Base-by-base conservation (phyloP, 768 basidiomycete species). In the Kwoniella heveanensis region DNA sequence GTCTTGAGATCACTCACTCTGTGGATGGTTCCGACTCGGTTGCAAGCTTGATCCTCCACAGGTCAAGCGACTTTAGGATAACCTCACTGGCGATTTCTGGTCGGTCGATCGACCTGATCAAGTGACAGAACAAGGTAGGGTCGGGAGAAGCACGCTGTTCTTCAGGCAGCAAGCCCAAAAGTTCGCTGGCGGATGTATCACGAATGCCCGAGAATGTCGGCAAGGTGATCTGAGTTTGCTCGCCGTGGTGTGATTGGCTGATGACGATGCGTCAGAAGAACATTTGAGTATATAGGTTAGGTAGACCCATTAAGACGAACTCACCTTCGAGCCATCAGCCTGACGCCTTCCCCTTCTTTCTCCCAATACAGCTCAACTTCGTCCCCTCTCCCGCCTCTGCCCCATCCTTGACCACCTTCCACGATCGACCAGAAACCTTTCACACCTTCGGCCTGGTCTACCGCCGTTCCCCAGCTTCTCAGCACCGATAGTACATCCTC, bases 11-110 rank as follows among this genome's bases (percentile, higher is more conserved):
- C 3, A 57, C 84, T 37, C 79, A 81, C 51, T 82, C 82, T 21
- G 63, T 53, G 1, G 62, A 64, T 12, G 67, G 64, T 17, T 75
- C 68, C 25, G 32, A 47, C 2, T 48, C 61, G 4, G 66, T 65
- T 30, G 78, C 62, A 76, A 84, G 81, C 53, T 82, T 73, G 47
- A 82, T 72, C 65, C 84, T 85, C 77, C 94, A 91, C 2, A 82
- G 82, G 69, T 91, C 89, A 4, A 98, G 82, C 30, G 90, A 81
- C 64, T 82, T 83, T 13, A 94, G 84, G 66, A 96, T 91, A 4
- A 96, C 61, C 36, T 85, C 85, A 2, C 89, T 88, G 0, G 86
- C 82, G 6, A 94, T 82, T 60, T 92, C 90, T 19, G 83, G 77
- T 17, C 91, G 84, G 56, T 87, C 85, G 30, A 93, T 76, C 0